A percentile compares a stretch with the other conserved stretches of the same genome.
Evolutionary conservation across 352 stramenopile genomes (phyloP).

Genomic region (Phytophthora boehmeriae): DNA sequence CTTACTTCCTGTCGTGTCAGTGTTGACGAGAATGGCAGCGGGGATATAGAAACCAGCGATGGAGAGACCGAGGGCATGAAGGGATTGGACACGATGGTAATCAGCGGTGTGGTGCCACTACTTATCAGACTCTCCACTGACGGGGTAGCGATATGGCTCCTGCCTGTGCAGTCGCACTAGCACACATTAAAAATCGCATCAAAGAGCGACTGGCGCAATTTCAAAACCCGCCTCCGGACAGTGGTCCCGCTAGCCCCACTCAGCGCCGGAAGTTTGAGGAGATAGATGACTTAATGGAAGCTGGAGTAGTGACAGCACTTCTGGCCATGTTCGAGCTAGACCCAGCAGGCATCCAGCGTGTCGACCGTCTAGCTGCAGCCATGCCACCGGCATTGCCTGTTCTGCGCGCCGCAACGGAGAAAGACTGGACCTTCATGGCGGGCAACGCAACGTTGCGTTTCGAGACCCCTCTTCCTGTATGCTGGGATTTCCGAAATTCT

Average conservation of each 20-base stretch:
- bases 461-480: constrained; percentile 55
- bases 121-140: constrained; percentile 64
- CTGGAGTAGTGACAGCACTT: constrained; percentile 70
- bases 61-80: constrained; percentile 28
- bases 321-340: constrained; percentile 84
- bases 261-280: constrained; percentile 29
- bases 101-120: constrained; percentile 54
- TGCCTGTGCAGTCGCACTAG: constrained; percentile 68
- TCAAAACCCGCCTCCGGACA: constrained; percentile 22
- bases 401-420: constrained; percentile 31
- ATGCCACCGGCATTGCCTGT: constrained; percentile 54
- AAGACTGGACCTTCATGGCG: constrained; percentile 64
- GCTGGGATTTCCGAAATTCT: constrained; percentile 75
- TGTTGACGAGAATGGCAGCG: constrained; percentile 3
- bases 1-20: constrained; percentile 54
- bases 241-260: constrained; percentile 1
- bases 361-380: constrained; percentile 64
- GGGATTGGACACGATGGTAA: constrained; percentile 57
- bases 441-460: constrained; percentile 47
- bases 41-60: not conserved
- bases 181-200: constrained; percentile 78
- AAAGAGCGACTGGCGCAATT: constrained; percentile 46
- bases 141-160: constrained; percentile 66
- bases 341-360: constrained; percentile 62
- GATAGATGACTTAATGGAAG: constrained; percentile 65